Evolutionary conservation across 108 stramenopile genomes (phyloP), one percentile per base, ranked within the genome.

Genomic region (Pseudonitzschia pungens): DNA sequence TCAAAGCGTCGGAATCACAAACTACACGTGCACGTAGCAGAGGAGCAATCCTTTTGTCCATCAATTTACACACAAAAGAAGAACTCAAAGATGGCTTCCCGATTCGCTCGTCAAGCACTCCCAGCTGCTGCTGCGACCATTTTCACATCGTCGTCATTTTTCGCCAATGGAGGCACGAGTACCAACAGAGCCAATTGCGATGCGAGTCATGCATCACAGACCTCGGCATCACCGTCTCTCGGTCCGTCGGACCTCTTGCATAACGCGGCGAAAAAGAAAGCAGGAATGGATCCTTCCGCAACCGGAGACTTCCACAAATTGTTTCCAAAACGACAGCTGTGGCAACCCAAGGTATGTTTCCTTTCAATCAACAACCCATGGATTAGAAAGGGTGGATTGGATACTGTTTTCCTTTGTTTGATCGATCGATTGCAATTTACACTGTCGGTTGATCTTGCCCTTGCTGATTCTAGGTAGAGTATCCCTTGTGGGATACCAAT

Each of bases 401-500:
- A 36, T 36, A 6, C 36, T 5, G 6, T 36, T 2, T 36, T 5
- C 4, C 4, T 36, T 36, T 36, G 36, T 36, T 36, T 48, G 45
- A 12, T 48, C 14, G 45, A 12, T 48, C 14, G 16, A 48, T 48
- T 48, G 16, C 2, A 48, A 48, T 18, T 48, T 43, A 4, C 16
- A 14, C 1, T 48, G 3, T 48, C 9, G 45, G 45, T 18, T 18
- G 45, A 48, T 48, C 45, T 48, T 48, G 45, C 14, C 14, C 45
- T 4, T 48, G 36, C 36, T 48, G 45, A 14, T 48, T 48, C 14
- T 48, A 58, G 57, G 60, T 62, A 40, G 86, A 88, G 50, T 96
- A 94, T 72, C 95, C 95, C 0, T 73, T 88, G 24, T 96, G 92
- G 92, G 89, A 93, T 71, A 28, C 69, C 20, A 76, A 96, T 66